phyloP scores from a whole-genome alignment of 1,139 yeast species.

The Yamadazyma triangularis region DNA sequence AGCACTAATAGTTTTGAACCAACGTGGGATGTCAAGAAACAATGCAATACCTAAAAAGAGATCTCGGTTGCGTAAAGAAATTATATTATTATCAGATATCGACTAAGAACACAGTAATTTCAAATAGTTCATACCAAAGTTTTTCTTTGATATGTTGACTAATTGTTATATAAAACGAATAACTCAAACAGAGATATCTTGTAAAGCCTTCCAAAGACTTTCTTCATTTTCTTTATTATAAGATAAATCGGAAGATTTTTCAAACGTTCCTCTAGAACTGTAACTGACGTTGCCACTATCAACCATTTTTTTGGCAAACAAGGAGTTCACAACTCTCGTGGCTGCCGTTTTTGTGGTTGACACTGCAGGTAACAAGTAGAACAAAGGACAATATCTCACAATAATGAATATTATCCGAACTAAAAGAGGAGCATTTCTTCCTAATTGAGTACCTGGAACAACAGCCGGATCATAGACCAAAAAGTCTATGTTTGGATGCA shows the following conservation, averaged over 20 bases:
- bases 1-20: no score
- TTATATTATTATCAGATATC: no score
- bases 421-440: conserved; percentile 1
- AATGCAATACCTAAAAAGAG: no score
- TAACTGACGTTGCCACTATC: background rate
- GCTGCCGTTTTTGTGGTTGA: background rate
- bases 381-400: no score
- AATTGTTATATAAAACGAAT: no score
- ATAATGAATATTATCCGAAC: no score
- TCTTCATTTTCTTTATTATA: background rate
- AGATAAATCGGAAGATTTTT: background rate
- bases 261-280: background rate
- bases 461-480: conserved; percentile 6
- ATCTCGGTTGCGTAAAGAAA: no score
- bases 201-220: background rate
- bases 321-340: background rate
- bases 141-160: no score
- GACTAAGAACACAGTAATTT: no score
- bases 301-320: background rate
- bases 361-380: background rate
- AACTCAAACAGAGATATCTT: no score
- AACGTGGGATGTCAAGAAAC: no score
- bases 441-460: conserved; percentile 2
- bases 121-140: no score
- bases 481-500: conserved; percentile 4